Conservation (phyloP, 2,329 filamentous ascomycete species). For the Apiospora phragmitis region DNA sequence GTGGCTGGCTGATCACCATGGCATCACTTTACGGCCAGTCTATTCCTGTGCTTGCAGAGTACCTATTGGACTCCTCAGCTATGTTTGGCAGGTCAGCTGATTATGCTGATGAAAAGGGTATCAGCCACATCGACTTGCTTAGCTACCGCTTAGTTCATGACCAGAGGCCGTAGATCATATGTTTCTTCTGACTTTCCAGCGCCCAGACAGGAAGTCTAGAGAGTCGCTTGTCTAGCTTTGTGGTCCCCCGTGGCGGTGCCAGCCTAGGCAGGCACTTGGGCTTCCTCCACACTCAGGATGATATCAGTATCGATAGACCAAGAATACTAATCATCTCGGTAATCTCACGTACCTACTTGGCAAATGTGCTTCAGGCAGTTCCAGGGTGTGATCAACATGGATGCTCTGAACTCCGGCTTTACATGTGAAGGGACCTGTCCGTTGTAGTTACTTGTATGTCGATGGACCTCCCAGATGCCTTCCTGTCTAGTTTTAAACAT, state of each 20-base stretch:
- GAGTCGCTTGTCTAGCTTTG: slow-evolving; percentile 41
- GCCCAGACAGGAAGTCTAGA: neutral
- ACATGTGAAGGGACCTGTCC: no score
- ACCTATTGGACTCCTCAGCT: slow-evolving; percentile 15
- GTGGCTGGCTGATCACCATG: no score
- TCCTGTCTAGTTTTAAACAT: no score
- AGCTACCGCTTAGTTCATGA: slow-evolving; percentile 17
- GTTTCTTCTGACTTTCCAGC: neutral
- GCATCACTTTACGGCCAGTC: slow-evolving; percentile 20
- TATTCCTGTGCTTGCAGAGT: slow-evolving; percentile 18
- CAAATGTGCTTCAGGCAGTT: neutral
- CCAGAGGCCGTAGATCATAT: neutral
- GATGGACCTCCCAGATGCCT: no score
- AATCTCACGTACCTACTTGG: no score
- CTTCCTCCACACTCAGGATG: slow-evolving; percentile 54
- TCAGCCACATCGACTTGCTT: slow-evolving; percentile 17
- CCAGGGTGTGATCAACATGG: neutral
- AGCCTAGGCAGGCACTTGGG: slow-evolving; percentile 30
- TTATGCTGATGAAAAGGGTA: slow-evolving; percentile 17
- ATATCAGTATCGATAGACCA: slow-evolving; percentile 54
- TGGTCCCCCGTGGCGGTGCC: slow-evolving; percentile 34
- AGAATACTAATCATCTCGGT: no score
- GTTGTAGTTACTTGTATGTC: no score
- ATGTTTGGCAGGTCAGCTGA: slow-evolving; percentile 14
- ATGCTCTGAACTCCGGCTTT: neutral